A percentile compares a stretch with the other conserved stretches of the same genome.
These are phyloP conservation scores for Xylaria bambusicola DNA, from an alignment of 495 filamentous ascomycete genomes.

Conservation along the genomic window DNA sequence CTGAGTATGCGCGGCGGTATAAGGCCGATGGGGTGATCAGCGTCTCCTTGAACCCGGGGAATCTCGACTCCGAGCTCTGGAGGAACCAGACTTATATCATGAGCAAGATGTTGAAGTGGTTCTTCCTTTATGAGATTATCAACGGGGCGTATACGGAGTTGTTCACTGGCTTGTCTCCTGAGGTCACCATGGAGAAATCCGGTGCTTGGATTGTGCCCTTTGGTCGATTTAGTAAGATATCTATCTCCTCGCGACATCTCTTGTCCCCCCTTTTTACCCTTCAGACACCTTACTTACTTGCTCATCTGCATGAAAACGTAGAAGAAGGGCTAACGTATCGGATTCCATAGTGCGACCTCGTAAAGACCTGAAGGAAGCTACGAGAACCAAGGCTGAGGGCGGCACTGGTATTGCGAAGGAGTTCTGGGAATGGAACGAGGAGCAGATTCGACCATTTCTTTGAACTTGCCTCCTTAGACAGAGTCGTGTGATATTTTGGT, in stretches of 20 bases:
- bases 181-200: conserved; percentile 28
- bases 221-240: conserved; percentile 9
- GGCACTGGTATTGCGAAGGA: conserved; percentile 36
- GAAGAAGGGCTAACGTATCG: too few relatives aligned
- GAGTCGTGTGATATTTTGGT: too few relatives aligned
- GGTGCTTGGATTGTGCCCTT: conserved; percentile 20
- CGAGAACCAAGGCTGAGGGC: conserved; percentile 31
- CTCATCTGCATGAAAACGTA: too few relatives aligned
- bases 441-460: conserved; percentile 30
- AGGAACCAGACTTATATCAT: conserved; percentile 1
- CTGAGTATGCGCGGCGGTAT: too few relatives aligned
- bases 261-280: not conserved
- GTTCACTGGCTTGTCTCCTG: conserved; percentile 40
- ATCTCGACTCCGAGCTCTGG: conserved; percentile 34
- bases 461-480: too few relatives aligned
- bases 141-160: conserved; percentile 46
- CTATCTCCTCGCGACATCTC: not conserved
- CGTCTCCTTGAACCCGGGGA: conserved; percentile 41
- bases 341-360: conserved; percentile 21
- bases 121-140: conserved; percentile 15
- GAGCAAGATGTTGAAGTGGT: not conserved
- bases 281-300: conserved; percentile 4
- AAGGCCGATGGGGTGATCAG: too few relatives aligned
- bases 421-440: conserved; percentile 46
- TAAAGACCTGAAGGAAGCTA: conserved; percentile 32